Evolutionary conservation across 345 rosid species (phyloP).

Genomic region (Arabidopsis thaliana): TAIR10.1 NC_003074.8:16910001-16910500

Average conservation of each 20-base stretch:
- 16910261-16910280: background rate
- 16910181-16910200: constrained; percentile 75
- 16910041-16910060: constrained; percentile 54
- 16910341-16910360: background rate
- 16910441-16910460: background rate
- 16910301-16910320: background rate
- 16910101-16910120: constrained; percentile 74
- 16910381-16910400: constrained; percentile 12
- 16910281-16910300: background rate
- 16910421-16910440: background rate
- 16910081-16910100: constrained; percentile 67
- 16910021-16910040: constrained; percentile 62
- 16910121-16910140: constrained; percentile 64
- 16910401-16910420: constrained; percentile 1
- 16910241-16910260: background rate
- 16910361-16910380: too few species aligned
- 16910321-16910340: background rate
- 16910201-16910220: constrained; percentile 11
- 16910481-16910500: constrained; percentile 4
- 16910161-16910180: constrained; percentile 74
- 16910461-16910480: background rate
- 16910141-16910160: constrained; percentile 67
- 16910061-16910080: constrained; percentile 61
- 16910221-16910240: background rate
- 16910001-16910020: constrained; percentile 69